phyloP scores from a whole-genome alignment of 2,329 filamentous ascomycete species.

The Colletotrichum coccodes region DNA sequence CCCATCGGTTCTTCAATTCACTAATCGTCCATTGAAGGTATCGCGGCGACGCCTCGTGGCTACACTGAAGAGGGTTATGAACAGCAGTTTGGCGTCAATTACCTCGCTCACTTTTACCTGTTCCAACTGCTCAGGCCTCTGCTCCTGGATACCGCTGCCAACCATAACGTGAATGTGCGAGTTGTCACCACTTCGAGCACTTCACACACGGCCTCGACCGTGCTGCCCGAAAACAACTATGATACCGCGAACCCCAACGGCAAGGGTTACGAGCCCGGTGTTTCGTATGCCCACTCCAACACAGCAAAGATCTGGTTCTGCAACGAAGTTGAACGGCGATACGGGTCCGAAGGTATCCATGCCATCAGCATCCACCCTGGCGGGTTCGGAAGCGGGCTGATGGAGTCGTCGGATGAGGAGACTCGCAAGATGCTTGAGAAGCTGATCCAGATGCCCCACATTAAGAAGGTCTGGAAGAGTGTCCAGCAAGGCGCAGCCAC shows the following conservation, averaged over 20 bases:
- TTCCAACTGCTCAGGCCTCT: conserved; percentile 58
- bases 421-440: neutral
- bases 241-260: conserved; percentile 44
- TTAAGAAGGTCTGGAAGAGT: conserved; percentile 2
- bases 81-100: conserved; percentile 61
- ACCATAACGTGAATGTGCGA: conserved; percentile 52
- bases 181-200: conserved; percentile 55
- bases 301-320: conserved; percentile 61
- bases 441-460: neutral
- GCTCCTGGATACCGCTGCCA: conserved; percentile 50
- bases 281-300: conserved; percentile 59
- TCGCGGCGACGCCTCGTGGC: conserved; percentile 25
- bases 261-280: conserved; percentile 46
- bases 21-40: conserved; percentile 16
- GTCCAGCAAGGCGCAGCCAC: conserved; percentile 5
- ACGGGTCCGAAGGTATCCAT: conserved; percentile 41
- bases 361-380: conserved; percentile 35
- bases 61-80: conserved; percentile 37
- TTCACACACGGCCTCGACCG: conserved; percentile 50
- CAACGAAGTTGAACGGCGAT: conserved; percentile 58
- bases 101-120: conserved; percentile 64
- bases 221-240: conserved; percentile 45
- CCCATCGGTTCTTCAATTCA: too few species aligned
- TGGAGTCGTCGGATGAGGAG: conserved; percentile 8
- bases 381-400: neutral